Evolutionary conservation across 768 basidiomycete species (phyloP), one percentile per base, ranked within the genome.

Genomic region (Strobilomyces confusus): DNA sequence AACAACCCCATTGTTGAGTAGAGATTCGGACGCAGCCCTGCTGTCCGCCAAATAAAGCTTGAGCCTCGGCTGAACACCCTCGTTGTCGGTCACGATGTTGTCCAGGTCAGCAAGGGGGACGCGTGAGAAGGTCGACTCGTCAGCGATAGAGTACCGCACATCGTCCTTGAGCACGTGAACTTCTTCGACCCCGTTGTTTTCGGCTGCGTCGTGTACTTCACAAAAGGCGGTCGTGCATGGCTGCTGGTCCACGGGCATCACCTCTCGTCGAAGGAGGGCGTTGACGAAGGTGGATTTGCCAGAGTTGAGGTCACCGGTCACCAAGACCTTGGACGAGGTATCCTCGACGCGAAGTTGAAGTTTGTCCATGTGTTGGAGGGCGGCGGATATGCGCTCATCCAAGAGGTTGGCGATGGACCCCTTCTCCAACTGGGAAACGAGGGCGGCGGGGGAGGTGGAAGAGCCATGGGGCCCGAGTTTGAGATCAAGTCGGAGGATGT

Each of bases 231-330:
- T 93, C 0, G 97, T 99, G 70, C 94, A 92, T 4, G 97, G 97
- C 68, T 98, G 97, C 67, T 99, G 94, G 70, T 99, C 97, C 55
- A 95, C 86, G 9, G 97, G 94, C 88, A 99, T 92, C 41, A 97
- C 84, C 64, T 91, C 83, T 7, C 93, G 80, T 43, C 93, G 79
- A 5, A 99, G 82, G 32, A 99, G 77, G 5, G 95, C 92, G 65
- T 99, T 99, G 67, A 99, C 92, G 67, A 99, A 91, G 0, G 97
- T 98, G 19, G 94, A 97, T 73, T 99, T 99, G 63, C 97, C 97
- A 33, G 97, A 89, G 69, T 99, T 99, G 54, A 99, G 79, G 68
- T 99, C 97, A 55, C 97, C 97, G 22, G 97, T 98, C 54, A 99
- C 93, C 58, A 99, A 84, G 46, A 99, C 93, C 69, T 97, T 92